Conservation (phyloP, 2,329 filamentous ascomycete genomes). For the Pestalotiopsis sp. region DNA sequence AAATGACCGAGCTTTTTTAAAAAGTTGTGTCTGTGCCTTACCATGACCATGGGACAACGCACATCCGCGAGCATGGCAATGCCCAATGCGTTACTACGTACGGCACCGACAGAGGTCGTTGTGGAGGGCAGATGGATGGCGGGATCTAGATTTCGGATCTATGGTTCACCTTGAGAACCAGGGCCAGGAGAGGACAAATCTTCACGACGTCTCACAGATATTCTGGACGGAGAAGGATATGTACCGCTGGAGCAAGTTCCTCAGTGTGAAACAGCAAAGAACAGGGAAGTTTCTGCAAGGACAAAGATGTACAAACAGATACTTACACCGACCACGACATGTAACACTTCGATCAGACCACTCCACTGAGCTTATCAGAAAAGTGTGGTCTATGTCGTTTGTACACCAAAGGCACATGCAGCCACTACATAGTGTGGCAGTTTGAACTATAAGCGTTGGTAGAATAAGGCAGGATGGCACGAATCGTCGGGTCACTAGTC, state of each 20-base stretch:
- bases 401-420: not conserved
- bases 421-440: not conserved
- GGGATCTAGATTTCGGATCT: not conserved
- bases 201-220: not conserved
- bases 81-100: not conserved
- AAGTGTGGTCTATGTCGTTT: not conserved
- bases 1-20: not conserved
- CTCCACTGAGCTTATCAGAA: not conserved
- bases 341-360: slow-evolving; percentile 14
- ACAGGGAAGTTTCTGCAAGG: slow-evolving; percentile 11
- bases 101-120: not conserved
- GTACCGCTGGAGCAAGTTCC: not conserved
- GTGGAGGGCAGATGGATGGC: not conserved
- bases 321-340: slow-evolving; percentile 21
- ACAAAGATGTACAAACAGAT: slow-evolving; percentile 20
- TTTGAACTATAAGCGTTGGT: no score
- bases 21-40: not conserved
- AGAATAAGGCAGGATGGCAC: no score
- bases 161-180: not conserved
- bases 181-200: not conserved
- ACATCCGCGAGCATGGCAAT: not conserved
- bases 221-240: not conserved
- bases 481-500: no score
- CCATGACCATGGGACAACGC: not conserved
- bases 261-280: slow-evolving; percentile 19